A percentile compares a stretch with the other conserved stretches of the same genome.
Conservation (phyloP, 2,329 filamentous ascomycete genomes). For the Diaporthe sp. region DNA sequence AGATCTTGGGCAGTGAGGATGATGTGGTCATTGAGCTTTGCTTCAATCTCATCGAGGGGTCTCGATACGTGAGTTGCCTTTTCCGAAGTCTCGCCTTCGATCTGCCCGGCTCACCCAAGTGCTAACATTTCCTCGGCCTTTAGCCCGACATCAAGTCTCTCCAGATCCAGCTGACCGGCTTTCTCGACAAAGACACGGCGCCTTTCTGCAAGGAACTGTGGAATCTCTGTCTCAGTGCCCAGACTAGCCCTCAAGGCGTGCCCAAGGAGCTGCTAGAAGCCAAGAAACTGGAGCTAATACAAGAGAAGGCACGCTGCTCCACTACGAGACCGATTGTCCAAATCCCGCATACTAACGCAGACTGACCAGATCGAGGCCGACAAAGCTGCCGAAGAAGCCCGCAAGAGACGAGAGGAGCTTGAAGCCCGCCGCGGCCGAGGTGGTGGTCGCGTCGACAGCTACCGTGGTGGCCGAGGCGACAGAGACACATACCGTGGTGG, state of each 20-base stretch:
- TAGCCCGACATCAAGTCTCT: slow-evolving; percentile 96
- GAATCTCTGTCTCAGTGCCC: slow-evolving; percentile 91
- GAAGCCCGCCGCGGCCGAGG: slow-evolving; percentile 71
- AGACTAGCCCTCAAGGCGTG: slow-evolving; percentile 88
- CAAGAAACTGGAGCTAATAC: slow-evolving; percentile 94
- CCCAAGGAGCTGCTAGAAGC: slow-evolving; percentile 95
- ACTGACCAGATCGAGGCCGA: slow-evolving; percentile 80
- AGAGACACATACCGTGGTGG: slow-evolving; percentile 61
- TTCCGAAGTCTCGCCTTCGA: not conserved
- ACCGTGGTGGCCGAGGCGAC: slow-evolving; percentile 68
- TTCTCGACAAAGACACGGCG: slow-evolving; percentile 92
- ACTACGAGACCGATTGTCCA: not conserved
- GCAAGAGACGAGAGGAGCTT: slow-evolving; percentile 78
- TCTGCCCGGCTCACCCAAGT: not conserved
- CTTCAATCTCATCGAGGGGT: slow-evolving; percentile 78
- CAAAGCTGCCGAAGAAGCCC: slow-evolving; percentile 81
- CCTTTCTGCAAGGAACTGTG: slow-evolving; percentile 94
- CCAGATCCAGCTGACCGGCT: slow-evolving; percentile 94
- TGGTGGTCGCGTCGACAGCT: slow-evolving; percentile 60
- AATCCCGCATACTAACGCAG: slow-evolving; percentile 22
- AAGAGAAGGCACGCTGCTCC: slow-evolving; percentile 82
- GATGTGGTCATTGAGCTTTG: slow-evolving; percentile 94
- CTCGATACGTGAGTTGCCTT: slow-evolving; percentile 76
- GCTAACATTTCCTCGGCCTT: slow-evolving; percentile 46
- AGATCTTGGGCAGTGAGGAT: slow-evolving; percentile 92